Evolutionary conservation across 2,329 filamentous ascomycete species (phyloP), one percentile per base, ranked within the genome.

Genomic region (Pseudofabraea citricarpa): DNA sequence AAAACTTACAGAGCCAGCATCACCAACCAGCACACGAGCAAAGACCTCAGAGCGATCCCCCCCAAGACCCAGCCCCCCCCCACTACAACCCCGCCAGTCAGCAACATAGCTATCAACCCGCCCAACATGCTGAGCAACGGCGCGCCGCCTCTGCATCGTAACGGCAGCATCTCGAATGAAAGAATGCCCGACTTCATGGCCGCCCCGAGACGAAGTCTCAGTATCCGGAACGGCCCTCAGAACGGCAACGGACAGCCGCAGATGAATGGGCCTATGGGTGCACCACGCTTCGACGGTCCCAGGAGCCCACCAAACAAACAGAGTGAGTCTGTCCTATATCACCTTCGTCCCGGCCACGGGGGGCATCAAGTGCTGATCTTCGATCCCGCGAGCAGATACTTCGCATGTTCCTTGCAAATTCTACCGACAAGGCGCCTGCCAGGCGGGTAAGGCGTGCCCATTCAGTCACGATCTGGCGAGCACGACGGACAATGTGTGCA

Each of bases 391-490:
- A 44, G 36, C 52, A 96, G 91, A 95, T 67, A 95, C 93, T 15
- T 86, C 90, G 49, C 93, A 97, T 71, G 93, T 98, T 35, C 93
- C 93, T 29, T 98, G 93, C 85, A 97, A 97, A 75, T 98, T 98
- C 85, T 98, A 93, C 69, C 84, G 90, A 42, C 89, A 95, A 71
- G 90, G 91, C 64, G 83, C 89, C 59, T 98, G 93, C 67, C 91
- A 97, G 75, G 93, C 93, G 45, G 93, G 93, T 56, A 87, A 87
- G 64, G 89, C 90, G 53, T 98, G 93, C 71, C 93, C 93, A 31
- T 98, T 97, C 69, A 88, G 90, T 58, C 93, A 98, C 70, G 91
- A 94, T 52, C 82, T 93, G 52, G 87, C 93, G 62, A 78, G 83
- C 22, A 81, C 90, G 31, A 79, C 86, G 40, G 89, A 96, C 64